These are phyloP conservation scores for Parafenestella ontariensis DNA, from an alignment of 2,329 filamentous ascomycete species.

Conservation along the genomic window DNA sequence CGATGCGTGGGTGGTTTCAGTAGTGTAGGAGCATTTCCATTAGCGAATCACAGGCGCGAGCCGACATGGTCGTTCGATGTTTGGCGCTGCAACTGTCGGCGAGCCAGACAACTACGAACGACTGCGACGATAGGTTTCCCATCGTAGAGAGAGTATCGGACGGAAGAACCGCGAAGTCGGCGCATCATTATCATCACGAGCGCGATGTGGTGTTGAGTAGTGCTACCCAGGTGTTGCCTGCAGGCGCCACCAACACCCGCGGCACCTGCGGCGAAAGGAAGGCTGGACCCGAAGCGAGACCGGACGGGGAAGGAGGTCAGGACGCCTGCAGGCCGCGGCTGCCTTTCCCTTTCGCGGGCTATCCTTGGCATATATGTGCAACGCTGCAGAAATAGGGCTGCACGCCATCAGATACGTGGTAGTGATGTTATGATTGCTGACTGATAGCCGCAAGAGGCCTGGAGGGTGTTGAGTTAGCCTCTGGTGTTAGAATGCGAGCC, in stretches of 20 bases:
- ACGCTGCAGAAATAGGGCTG: not conserved
- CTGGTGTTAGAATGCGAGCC: not conserved
- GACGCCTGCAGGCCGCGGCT: conserved; percentile 16
- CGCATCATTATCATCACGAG: not conserved
- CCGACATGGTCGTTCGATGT: conserved; percentile 33
- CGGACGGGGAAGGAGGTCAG: conserved; percentile 23
- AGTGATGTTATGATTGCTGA: no score
- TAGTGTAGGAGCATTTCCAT: conserved; percentile 37
- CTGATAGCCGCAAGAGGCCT: not conserved
- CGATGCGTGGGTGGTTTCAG: conserved; percentile 46
- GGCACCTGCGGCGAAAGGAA: conserved; percentile 8
- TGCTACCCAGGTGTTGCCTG: not conserved
- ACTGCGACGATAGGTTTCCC: not conserved
- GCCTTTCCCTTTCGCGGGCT: conserved; percentile 4
- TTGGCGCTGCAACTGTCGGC: conserved; percentile 33
- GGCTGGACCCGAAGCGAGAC: conserved; percentile 23
- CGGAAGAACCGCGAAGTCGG: not conserved
- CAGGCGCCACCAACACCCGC: conserved; percentile 20
- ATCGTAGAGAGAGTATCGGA: not conserved
- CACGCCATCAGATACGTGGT: not conserved
- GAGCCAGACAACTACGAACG: not conserved
- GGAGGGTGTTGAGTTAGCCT: not conserved
- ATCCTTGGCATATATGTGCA: not conserved
- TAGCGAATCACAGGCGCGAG: conserved; percentile 37
- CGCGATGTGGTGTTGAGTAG: conserved; percentile 10